phyloP scores from a whole-genome alignment of 2,329 filamentous ascomycete species.

The Thelonectria rubi region DNA sequence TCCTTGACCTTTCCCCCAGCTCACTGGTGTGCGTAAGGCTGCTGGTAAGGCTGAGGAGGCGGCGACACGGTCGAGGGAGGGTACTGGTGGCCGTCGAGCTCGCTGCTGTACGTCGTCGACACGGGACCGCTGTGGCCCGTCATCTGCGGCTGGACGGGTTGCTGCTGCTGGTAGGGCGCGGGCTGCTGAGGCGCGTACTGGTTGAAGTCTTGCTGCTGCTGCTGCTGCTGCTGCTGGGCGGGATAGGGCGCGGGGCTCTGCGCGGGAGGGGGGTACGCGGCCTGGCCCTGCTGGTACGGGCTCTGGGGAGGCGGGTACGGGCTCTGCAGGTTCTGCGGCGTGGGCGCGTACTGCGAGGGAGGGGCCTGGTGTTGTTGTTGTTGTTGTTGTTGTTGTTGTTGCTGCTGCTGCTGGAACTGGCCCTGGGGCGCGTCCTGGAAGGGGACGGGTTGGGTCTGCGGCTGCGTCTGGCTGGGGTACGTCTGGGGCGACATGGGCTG shows the following conservation, averaged over 20 bases:
- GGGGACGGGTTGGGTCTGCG: constrained; percentile 27
- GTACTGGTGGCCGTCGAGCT: constrained; percentile 30
- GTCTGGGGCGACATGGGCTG: constrained; percentile 35
- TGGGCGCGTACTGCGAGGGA: constrained; percentile 17
- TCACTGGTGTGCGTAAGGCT: constrained; percentile 20
- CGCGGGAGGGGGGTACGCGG: constrained; percentile 38
- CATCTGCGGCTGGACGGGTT: constrained; percentile 14
- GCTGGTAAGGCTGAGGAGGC: constrained; percentile 37
- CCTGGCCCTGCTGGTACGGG: constrained; percentile 44
- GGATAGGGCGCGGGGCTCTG: constrained; percentile 29
- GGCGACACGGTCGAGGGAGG: constrained; percentile 29
- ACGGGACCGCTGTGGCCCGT: constrained; percentile 20
- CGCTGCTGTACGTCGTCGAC: constrained; percentile 24
- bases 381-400: background rate
- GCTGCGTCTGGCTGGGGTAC: constrained; percentile 34
- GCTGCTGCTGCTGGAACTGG: constrained; percentile 30
- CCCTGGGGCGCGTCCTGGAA: constrained; percentile 26
- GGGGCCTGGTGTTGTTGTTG: constrained; percentile 8
- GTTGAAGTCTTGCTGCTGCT: constrained; percentile 31
- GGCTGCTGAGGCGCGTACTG: constrained; percentile 40
- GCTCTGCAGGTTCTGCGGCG: constrained; percentile 11
- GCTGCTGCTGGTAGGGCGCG: constrained; percentile 38
- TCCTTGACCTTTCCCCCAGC: too few relatives aligned
- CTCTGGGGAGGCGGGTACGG: constrained; percentile 38
- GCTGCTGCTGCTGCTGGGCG: constrained; percentile 33